Evolutionary conservation across 441 rosid genomes (phyloP).

Genomic region (Aleurites moluccanus): DNA sequence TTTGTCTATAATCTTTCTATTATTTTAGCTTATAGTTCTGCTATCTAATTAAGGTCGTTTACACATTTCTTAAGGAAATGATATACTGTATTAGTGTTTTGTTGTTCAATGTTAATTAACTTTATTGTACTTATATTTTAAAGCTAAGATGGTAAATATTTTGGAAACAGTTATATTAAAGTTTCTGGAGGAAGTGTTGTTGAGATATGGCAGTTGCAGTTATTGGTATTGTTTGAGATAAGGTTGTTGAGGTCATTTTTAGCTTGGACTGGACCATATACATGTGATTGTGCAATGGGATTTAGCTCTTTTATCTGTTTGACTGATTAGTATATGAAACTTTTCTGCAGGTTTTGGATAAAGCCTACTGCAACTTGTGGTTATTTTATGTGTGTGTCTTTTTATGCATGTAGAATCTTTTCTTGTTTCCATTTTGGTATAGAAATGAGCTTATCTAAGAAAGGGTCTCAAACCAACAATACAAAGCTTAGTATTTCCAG

Average conservation of each 20-base stretch:
- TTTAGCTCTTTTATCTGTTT: conserved; percentile 25
- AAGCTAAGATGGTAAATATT: not conserved
- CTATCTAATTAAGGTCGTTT: not conserved
- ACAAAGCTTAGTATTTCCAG: conserved; percentile 47
- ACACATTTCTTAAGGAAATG: not conserved
- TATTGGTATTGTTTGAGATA: conserved; percentile 20
- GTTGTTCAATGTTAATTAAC: not conserved
- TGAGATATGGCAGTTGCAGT: conserved; percentile 11
- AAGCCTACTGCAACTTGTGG: conserved; percentile 24
- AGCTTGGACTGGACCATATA: conserved; percentile 11
- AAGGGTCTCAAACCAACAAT: conserved; percentile 57
- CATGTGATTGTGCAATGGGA: conserved; percentile 15
- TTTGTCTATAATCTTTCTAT: not conserved
- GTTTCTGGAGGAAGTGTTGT: not conserved
- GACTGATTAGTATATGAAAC: conserved; percentile 20
- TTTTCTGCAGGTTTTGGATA: conserved; percentile 74
- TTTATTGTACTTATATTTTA: not conserved
- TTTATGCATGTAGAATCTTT: conserved; percentile 28
- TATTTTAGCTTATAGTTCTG: not conserved
- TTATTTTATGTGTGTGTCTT: conserved; percentile 11
- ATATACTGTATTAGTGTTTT: not conserved
- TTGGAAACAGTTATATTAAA: not conserved
- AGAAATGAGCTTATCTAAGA: conserved; percentile 87
- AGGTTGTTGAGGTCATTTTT: conserved; percentile 17
- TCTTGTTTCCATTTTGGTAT: conserved; percentile 32